Evolutionary conservation across 225 moss, liverwort and hornwort species (phyloP).

Genomic region (Antitrichia curtipendula): DNA sequence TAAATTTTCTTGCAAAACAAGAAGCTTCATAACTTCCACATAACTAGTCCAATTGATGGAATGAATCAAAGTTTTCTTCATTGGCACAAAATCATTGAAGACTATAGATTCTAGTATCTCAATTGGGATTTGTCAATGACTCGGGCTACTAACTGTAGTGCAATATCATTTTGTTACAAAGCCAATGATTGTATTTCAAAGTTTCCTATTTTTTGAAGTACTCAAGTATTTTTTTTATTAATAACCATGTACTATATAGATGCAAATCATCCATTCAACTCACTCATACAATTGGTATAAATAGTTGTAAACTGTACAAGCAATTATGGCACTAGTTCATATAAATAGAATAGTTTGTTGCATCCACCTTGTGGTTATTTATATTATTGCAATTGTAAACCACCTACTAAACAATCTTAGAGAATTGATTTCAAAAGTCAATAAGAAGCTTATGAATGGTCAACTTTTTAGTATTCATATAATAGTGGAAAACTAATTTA

Average conservation of each 20-base stretch:
- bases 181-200: background rate
- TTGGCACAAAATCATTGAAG: rapidly evolving
- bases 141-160: rapidly evolving
- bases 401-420: background rate
- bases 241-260: background rate
- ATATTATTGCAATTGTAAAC: background rate
- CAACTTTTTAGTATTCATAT: background rate
- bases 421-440: background rate
- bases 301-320: too few relatives aligned
- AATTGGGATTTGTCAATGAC: background rate
- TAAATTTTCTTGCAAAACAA: too few relatives aligned
- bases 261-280: background rate
- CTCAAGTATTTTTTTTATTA: rapidly evolving
- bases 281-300: background rate
- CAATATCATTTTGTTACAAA: background rate
- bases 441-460: background rate
- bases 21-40: too few relatives aligned
- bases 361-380: background rate
- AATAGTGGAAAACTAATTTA: background rate
- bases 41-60: too few relatives aligned
- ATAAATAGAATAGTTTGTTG: background rate
- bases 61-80: background rate
- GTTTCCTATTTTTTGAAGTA: background rate
- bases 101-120: background rate
- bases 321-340: background rate